Conservation (phyloP, 441 rosid species). For the Populus hybrid region DNA sequence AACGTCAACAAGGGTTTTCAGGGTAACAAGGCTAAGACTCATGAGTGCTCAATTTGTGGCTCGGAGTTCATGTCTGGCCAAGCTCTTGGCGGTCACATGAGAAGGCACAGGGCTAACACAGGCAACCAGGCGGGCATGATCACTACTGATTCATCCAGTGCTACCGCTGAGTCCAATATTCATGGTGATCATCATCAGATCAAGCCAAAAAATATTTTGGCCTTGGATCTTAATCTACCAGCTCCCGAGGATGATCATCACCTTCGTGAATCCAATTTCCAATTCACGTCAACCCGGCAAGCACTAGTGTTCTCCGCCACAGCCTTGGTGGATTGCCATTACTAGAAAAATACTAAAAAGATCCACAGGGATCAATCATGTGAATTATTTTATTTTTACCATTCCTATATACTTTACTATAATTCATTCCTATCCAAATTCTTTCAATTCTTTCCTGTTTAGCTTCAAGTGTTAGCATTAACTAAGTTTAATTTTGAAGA, state of each 20-base stretch:
- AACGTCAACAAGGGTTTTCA: constrained; percentile 22
- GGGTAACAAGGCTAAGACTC: constrained; percentile 45
- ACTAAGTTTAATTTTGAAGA: constrained; percentile 30
- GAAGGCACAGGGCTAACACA: constrained; percentile 65
- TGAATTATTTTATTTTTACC: constrained; percentile 31
- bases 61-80: constrained; percentile 87
- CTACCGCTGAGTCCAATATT: neutral
- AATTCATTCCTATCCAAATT: constrained; percentile 26
- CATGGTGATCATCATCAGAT: constrained; percentile 15
- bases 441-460: neutral
- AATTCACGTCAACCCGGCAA: constrained; percentile 43
- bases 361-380: constrained; percentile 22
- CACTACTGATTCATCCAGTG: constrained; percentile 18
- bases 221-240: constrained; percentile 89
- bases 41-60: constrained; percentile 90
- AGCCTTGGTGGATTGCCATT: constrained; percentile 84
- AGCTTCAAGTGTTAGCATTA: neutral
- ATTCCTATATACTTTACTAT: constrained; percentile 4
- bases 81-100: constrained; percentile 97
- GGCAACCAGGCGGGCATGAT: constrained; percentile 8
- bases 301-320: constrained; percentile 56
- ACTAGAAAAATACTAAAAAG: constrained; percentile 23
- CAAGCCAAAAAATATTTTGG: constrained; percentile 46
- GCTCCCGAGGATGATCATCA: constrained; percentile 67
- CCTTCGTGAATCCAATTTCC: constrained; percentile 46